Evolutionary conservation across 208 protist species (phyloP), one percentile per base, ranked within the genome.

Genomic region (Acanthamoeba sp.): DNA sequence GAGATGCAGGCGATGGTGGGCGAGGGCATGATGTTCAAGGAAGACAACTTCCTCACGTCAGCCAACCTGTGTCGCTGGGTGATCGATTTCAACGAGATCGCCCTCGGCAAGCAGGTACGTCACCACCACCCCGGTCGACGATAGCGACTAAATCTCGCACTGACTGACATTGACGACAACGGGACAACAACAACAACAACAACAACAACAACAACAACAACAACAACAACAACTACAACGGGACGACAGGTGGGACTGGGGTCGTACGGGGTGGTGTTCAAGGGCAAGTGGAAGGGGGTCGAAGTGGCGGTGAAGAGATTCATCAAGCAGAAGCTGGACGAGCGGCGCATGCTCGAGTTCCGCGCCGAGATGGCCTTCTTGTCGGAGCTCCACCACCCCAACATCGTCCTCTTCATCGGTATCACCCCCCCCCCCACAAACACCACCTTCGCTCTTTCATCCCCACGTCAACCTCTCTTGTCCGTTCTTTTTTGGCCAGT

Each of bases 11-110:
- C 55, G 1, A 22, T 62, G 22, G 55, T 62, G 29, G 27, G 27
- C 64, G 64, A 73, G 29, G 64, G 64, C n/a, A 73, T 32, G 64
- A 38, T n/a, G 64, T 38, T 62, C 55, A 6, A 73, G 64, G 64
- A 73, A 29, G 64, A 73, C 64, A 40, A 32, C 64, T 73, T 73
- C 64, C 64, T 73, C 64, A 73, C 64, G 64, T 62, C 55, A 22
- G 55, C 55, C 55, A 62, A 62, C 55, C 24, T 62, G 2, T 62
- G 55, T 20, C 55, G 55, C 1, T 62, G 55, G 55, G 4, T 62
- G 1, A 62, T 62, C 55, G 55, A 62, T 20, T 62, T 62, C 55
- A 62, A 62, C 55, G 55, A 62, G 55, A 62, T 62, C 55, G 22
- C 16, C 16, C 22, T 62, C 22, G 55, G 55, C 55, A 62, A 62